These are phyloP conservation scores for Trichoderma brevicompactum DNA, from an alignment of 2,329 filamentous ascomycete species.

Conservation along the genomic window DNA sequence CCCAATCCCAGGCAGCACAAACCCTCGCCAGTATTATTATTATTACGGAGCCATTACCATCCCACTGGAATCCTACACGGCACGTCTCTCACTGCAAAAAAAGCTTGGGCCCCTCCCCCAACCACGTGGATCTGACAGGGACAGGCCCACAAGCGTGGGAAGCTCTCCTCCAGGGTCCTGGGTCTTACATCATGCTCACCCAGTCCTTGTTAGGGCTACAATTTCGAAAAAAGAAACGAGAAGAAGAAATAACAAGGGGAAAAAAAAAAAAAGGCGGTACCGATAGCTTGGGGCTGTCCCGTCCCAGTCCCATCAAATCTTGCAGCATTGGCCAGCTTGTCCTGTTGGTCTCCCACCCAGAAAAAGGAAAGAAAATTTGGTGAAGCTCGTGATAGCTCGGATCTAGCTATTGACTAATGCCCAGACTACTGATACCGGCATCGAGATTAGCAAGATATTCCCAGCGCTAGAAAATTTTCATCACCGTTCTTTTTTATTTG, in stretches of 20 bases:
- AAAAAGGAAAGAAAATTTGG: neutral
- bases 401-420: neutral
- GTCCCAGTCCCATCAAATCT: neutral
- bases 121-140: slow-evolving; percentile 13
- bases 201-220: neutral
- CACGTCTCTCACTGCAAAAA: too few relatives aligned
- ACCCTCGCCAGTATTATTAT: neutral
- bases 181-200: slow-evolving; percentile 23
- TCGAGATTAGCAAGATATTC: neutral
- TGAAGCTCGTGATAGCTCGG: slow-evolving; percentile 2
- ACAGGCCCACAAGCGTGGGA: neutral
- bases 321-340: neutral
- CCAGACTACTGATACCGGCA: neutral
- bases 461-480: slow-evolving; percentile 21
- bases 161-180: slow-evolving; percentile 9
- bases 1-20: neutral
- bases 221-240: neutral
- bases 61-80: slow-evolving; percentile 3
- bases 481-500: neutral
- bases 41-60: slow-evolving; percentile 17
- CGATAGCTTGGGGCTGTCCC: neutral
- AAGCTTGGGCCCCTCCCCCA: neutral
- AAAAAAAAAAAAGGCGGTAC: neutral
- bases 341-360: neutral
- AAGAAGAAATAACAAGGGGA: neutral